Base-by-base conservation (phyloP, 768 basidiomycete genomes). In the Calocera cornea region DNA sequence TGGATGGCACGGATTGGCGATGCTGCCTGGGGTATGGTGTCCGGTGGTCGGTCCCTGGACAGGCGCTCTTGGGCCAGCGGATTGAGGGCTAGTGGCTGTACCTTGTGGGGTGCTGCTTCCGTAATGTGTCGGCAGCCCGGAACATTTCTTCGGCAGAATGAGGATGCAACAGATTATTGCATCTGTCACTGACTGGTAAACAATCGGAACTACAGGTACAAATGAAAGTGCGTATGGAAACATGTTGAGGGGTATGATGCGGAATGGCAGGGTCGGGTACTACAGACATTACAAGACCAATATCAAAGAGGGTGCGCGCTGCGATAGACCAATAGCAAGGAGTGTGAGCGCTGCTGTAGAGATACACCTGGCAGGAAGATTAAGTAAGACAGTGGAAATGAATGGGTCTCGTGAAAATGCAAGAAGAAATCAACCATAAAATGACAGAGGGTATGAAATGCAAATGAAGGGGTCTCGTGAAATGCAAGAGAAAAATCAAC, bases 21-120 rank as follows among this genome's bases (percentile, higher is more conserved):
- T 60, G 54, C 54, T 29, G 54, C 54, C 54, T 33, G 2, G 27
- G 31, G 54, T 60, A 60, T 60, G 31, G 19, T 60, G 31, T 19
- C 31, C 31, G 22, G 54, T 60, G 54, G 54, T 29, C 54, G 54
- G 54, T 60, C 54, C 54, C 24, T 29, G 54, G 54, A 60, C 54
- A 60, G 54, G 54, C 54, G 54, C 44, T 60, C 54, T 60, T 29
- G 31, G 54, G 54, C 14, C 54, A 11, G 31, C 14, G 14, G 54
- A 27, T 5, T 27, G 31, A 60, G 27, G 7, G 54, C 54, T 2
- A 33, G 54, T 60, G 54, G 54, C 54, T 60, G 54, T 60, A 60
- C 54, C 54, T 60, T 60, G 54, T 60, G 54, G 54, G 54, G 54
- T 60, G 54, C 54, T 60, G 54, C 54, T 60, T 60, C 54, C 54